phyloP scores from a whole-genome alignment of 73 alveolate genomes.

The Paramecium pentaurelia region DNA sequence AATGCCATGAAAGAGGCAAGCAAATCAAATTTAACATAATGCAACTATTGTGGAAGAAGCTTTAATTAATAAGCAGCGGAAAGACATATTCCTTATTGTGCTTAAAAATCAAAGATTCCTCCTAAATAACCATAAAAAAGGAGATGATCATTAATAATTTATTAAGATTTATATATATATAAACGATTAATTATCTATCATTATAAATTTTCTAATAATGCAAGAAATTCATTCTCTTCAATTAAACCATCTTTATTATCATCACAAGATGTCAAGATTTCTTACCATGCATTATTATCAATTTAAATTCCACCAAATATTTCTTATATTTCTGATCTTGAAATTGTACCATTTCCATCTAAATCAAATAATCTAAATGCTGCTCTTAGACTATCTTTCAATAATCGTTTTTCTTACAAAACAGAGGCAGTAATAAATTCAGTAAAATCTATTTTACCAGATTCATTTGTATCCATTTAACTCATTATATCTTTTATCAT shows the following conservation, averaged over 20 bases:
- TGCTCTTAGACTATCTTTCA: background rate
- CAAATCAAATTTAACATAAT: background rate
- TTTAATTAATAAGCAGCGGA: slow-evolving; percentile 55
- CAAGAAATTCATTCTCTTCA: background rate
- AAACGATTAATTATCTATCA: background rate
- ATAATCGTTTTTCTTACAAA: background rate
- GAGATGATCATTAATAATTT: background rate
- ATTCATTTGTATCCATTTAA: background rate
- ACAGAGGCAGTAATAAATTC: slow-evolving; percentile 10
- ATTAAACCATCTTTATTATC: slow-evolving; percentile 16
- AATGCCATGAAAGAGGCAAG: background rate
- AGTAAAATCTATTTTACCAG: slow-evolving; percentile 39
- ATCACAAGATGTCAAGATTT: background rate
- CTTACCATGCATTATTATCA: slow-evolving; percentile 15
- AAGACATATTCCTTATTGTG: slow-evolving; percentile 52
- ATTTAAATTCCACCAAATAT: slow-evolving; percentile 29
- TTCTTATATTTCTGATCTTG: background rate
- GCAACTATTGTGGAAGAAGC: slow-evolving; percentile 61
- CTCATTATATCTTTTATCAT: background rate
- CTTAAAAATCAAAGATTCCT: slow-evolving; percentile 25
- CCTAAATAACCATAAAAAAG: background rate
- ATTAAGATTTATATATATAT: background rate
- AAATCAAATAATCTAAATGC: slow-evolving; percentile 22
- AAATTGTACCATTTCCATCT: slow-evolving; percentile 24
- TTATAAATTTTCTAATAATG: background rate